phyloP scores from a whole-genome alignment of 139 green algal species.

The Chlamydomonas sp. region DNA sequence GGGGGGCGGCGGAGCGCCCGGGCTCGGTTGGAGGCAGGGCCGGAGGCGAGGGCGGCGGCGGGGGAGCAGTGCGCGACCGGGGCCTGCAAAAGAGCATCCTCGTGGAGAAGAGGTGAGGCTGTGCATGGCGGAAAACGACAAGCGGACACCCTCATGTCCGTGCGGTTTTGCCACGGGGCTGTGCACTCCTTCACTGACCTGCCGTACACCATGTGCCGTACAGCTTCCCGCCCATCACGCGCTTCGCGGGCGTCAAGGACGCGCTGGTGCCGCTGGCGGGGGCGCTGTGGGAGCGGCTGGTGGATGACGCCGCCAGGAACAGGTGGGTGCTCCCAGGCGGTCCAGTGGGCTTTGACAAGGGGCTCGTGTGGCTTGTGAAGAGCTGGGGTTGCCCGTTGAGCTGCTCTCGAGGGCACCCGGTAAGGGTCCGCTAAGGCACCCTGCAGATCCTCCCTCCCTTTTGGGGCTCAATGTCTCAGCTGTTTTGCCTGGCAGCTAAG shows the following conservation, averaged over 20 bases:
- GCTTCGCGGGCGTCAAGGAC: conserved; percentile 6
- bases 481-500: neutral
- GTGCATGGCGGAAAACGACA: too few species aligned
- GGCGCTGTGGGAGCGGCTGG: conserved; percentile 50
- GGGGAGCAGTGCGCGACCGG: conserved; percentile 6
- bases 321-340: neutral
- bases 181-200: too few species aligned
- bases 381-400: too few species aligned
- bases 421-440: too few species aligned
- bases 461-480: too few species aligned
- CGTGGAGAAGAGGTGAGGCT: conserved; percentile 20
- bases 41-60: neutral
- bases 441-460: too few species aligned
- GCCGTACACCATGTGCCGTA: neutral
- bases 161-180: too few species aligned
- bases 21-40: neutral
- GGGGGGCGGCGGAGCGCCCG: neutral
- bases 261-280: conserved; percentile 46
- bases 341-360: too few species aligned
- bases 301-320: conserved; percentile 42
- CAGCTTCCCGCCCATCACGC: conserved; percentile 51
- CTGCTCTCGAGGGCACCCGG: too few species aligned
- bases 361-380: too few species aligned
- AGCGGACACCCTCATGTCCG: too few species aligned
- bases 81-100: conserved; percentile 57